Conservation (phyloP, 2,329 filamentous ascomycete genomes). For the Aspergillus uvarum region DNA sequence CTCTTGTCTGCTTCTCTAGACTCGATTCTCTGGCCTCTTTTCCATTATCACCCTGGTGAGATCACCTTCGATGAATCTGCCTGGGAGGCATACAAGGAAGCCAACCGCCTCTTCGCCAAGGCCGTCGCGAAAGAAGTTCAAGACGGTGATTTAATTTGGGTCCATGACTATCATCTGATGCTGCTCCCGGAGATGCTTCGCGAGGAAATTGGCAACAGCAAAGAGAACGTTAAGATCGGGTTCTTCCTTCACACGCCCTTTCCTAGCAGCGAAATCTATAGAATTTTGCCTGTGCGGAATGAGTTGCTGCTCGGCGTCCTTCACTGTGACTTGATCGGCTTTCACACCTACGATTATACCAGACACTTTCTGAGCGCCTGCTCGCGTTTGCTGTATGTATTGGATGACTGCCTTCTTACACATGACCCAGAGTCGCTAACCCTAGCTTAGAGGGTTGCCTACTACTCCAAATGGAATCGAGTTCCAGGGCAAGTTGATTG, state of each 20-base stretch:
- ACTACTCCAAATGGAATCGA: slow-evolving; percentile 94
- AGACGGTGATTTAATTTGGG: slow-evolving; percentile 94
- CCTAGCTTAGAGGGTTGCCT: slow-evolving; percentile 41
- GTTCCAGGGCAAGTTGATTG: slow-evolving; percentile 82
- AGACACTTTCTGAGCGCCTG: slow-evolving; percentile 95
- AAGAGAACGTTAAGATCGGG: slow-evolving; percentile 93
- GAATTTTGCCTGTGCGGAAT: slow-evolving; percentile 89
- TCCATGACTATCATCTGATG: slow-evolving; percentile 99
- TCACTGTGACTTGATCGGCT: slow-evolving; percentile 92
- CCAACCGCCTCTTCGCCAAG: slow-evolving; percentile 89
- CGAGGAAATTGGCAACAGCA: slow-evolving; percentile 75
- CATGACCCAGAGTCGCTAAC: slow-evolving; percentile 15
- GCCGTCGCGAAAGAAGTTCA: slow-evolving; percentile 82
- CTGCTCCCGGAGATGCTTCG: slow-evolving; percentile 92
- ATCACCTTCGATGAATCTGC: slow-evolving; percentile 96
- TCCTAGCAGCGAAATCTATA: slow-evolving; percentile 94
- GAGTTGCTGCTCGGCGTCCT: slow-evolving; percentile 83
- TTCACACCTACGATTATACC: slow-evolving; percentile 99
- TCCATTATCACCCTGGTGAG: slow-evolving; percentile 98
- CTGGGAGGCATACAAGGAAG: slow-evolving; percentile 90
- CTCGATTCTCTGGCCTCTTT: slow-evolving; percentile 96
- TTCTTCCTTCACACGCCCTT: slow-evolving; percentile 99
- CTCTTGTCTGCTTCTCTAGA: slow-evolving; percentile 52
- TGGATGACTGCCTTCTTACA: neutral
- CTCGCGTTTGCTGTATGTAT: slow-evolving; percentile 77